Percentiles rank a stretch among this genome's conserved stretches.
These are phyloP conservation scores for Jatropha curcas DNA, from an alignment of 345 rosid species.

Conservation along the genomic window DNA sequence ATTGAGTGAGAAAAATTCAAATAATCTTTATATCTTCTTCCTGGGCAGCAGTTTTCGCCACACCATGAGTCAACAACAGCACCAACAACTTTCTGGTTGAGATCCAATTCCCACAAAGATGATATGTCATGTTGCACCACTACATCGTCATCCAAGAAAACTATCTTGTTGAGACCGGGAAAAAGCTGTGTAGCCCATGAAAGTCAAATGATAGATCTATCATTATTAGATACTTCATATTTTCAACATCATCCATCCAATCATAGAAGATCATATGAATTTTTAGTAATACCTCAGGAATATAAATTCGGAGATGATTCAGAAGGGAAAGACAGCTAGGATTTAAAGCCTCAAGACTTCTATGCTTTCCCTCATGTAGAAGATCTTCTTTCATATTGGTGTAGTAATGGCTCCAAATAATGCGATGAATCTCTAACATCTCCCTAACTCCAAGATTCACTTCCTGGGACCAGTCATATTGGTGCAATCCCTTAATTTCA, in stretches of 20 bases:
- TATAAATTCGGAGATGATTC: slow-evolving; percentile 83
- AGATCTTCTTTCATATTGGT: slow-evolving; percentile 51
- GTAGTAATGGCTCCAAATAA: slow-evolving; percentile 61
- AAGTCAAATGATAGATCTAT: slow-evolving; percentile 40
- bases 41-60: slow-evolving; percentile 79
- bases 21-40: slow-evolving; percentile 73
- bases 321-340: slow-evolving; percentile 68
- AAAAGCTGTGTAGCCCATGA: slow-evolving; percentile 64
- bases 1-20: slow-evolving; percentile 79
- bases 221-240: slow-evolving; percentile 10
- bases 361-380: slow-evolving; percentile 42
- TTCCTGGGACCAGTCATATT: slow-evolving; percentile 84
- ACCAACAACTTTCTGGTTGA: slow-evolving; percentile 71
- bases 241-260: slow-evolving; percentile 18
- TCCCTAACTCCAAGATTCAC: slow-evolving; percentile 68
- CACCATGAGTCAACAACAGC: slow-evolving; percentile 75
- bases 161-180: slow-evolving; percentile 86
- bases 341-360: slow-evolving; percentile 51
- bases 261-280: slow-evolving; percentile 7
- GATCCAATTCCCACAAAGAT: slow-evolving; percentile 73
- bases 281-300: slow-evolving; percentile 60
- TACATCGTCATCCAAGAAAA: slow-evolving; percentile 90
- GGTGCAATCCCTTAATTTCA: slow-evolving; percentile 93
- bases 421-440: slow-evolving; percentile 68
- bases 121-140: slow-evolving; percentile 84